Evolutionary conservation across 176 grass and related monocot genomes (phyloP), one percentile per base, ranked within the genome.

Genomic region (Alopecurus myosuroides): DNA sequence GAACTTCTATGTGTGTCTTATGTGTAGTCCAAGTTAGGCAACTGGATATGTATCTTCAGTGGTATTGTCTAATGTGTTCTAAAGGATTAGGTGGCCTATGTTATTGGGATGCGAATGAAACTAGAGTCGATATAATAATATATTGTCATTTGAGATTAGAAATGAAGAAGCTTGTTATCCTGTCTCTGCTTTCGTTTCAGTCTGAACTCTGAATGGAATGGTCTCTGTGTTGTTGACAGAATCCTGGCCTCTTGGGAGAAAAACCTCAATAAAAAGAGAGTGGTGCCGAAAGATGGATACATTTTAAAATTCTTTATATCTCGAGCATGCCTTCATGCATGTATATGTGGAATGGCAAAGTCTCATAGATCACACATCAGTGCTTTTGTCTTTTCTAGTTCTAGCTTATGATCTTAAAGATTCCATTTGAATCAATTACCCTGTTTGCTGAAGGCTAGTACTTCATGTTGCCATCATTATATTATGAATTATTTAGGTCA

Each of bases 71-170:
- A 25, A 34, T 46, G 30, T 84, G 4, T 51, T 42, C 70, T 50
- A 28, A 64, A 41, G 31, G 52, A 28, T 31, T 13, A 49, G 41
- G 25, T 64, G 29, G 13, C 82, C 5, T 37, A 33, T 84, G 73
- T 55, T 84, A 23, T 35, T 76, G 30, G 29, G 62, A 46, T 48
- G 67, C 22, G 35, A 84, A 60, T 37, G 81, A 83, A 61, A 58
- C 18, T 73, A 73, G 67, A 72, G 37, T 23, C 37, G 31, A 46
- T 60, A 11, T 83, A 33, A 26, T 19, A 33, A 46, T 60, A 11
- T 83, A 60, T 26, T 19, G 31, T 65, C n/a, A 76, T n/a, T 51
- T 51, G 30, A 84, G 42, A 65, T 10, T 64, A 39, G 30, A 66
- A 76, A 50, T 51, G 70, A 84, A 46, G 55, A 17, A 51, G 31